phyloP scores from a whole-genome alignment of 257 asterid species.

The Echium plantagineum region DNA sequence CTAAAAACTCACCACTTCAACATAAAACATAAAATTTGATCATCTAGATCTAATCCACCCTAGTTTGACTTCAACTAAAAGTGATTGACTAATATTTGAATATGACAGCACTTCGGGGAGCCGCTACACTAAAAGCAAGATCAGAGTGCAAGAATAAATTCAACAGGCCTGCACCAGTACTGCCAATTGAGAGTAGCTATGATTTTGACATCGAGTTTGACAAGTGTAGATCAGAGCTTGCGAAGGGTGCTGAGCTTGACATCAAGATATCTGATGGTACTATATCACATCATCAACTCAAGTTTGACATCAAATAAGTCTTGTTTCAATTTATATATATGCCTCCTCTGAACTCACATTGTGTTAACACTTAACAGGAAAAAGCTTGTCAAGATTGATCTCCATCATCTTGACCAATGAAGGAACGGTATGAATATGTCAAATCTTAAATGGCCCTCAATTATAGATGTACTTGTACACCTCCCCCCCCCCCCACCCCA shows the following conservation, averaged over 20 bases:
- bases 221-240: constrained; percentile 47
- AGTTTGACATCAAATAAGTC: too few relatives aligned
- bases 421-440: constrained; percentile 44
- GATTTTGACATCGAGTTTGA: constrained; percentile 52
- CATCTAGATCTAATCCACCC: neutral
- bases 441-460: neutral
- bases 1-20: too few relatives aligned
- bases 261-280: constrained; percentile 64
- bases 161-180: constrained; percentile 53
- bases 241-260: constrained; percentile 56
- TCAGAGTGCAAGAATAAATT: constrained; percentile 43
- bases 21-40: neutral
- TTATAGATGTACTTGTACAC: neutral
- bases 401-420: constrained; percentile 44
- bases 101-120: constrained; percentile 69
- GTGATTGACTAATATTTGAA: neutral
- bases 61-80: neutral
- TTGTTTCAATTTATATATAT: neutral
- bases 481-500: too few relatives aligned
- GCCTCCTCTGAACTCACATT: neutral
- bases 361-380: constrained; percentile 50
- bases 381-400: constrained; percentile 40
- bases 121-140: constrained; percentile 69
- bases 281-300: neutral
- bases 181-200: constrained; percentile 48